Evolutionary conservation across 73 alveolate species (phyloP).

Genomic region (Diophrys appendiculata): DNA sequence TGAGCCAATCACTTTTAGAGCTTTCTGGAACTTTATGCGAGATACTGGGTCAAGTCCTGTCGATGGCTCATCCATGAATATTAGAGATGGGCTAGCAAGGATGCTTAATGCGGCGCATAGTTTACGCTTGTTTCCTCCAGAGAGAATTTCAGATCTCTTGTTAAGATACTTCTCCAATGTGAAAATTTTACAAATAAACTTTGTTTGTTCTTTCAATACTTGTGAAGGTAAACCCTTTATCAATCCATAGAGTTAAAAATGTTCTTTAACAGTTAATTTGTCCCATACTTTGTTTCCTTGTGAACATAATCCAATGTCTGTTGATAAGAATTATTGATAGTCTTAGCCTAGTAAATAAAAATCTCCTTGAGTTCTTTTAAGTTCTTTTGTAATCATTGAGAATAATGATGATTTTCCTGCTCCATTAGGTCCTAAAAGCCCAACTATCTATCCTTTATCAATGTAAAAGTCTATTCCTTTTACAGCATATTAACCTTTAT

Average conservation of each 20-base stretch:
- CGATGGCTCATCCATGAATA: slow-evolving; percentile 82
- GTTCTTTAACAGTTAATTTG: slow-evolving; percentile 70
- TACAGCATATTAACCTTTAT: slow-evolving; percentile 59
- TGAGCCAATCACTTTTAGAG: slow-evolving; percentile 38
- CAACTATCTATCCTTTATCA: slow-evolving; percentile 76
- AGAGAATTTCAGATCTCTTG: slow-evolving; percentile 38
- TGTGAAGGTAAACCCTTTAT: slow-evolving; percentile 9
- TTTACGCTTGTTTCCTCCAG: slow-evolving; percentile 79
- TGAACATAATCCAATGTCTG: slow-evolving; percentile 72
- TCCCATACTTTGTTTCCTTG: slow-evolving; percentile 71
- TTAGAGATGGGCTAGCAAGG: slow-evolving; percentile 61
- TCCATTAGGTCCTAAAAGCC: slow-evolving; percentile 92
- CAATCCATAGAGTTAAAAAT: slow-evolving; percentile 59
- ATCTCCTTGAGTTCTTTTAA: slow-evolving; percentile 46
- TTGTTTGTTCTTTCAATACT: not conserved
- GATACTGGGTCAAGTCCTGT: slow-evolving; percentile 82
- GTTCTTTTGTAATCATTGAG: slow-evolving; percentile 72
- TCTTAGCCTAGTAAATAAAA: slow-evolving; percentile 35
- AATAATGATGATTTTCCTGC: slow-evolving; percentile 96
- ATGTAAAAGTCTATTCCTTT: slow-evolving; percentile 77
- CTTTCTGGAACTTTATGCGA: slow-evolving; percentile 64
- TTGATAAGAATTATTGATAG: not conserved
- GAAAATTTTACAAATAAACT: slow-evolving; percentile 12
- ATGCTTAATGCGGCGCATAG: slow-evolving; percentile 73
- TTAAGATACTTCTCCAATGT: slow-evolving; percentile 34